phyloP scores from a whole-genome alignment of 1,284 basidiomycete species.

The Tremellales sp. region DNA sequence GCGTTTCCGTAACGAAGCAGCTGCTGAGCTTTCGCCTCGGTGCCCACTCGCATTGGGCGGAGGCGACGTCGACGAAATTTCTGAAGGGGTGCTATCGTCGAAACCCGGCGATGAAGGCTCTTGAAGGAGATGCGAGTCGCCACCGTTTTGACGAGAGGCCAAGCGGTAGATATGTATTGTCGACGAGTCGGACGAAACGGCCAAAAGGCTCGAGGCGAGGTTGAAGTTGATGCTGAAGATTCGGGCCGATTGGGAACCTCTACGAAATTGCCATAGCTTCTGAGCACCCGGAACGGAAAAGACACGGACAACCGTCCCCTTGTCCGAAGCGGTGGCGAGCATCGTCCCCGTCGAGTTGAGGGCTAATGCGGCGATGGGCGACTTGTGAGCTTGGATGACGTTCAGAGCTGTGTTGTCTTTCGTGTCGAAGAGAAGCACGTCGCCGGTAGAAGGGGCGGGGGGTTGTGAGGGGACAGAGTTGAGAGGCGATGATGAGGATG shows the following conservation, averaged over 20 bases:
- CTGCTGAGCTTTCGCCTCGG: slow-evolving; percentile 16
- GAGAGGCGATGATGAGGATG: slow-evolving; percentile 59
- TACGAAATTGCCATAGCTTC: slow-evolving; percentile 89
- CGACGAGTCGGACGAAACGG: slow-evolving; percentile 86
- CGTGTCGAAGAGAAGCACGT: slow-evolving; percentile 90
- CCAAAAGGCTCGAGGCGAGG: slow-evolving; percentile 71
- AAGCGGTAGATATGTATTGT: slow-evolving; percentile 98
- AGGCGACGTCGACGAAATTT: slow-evolving; percentile 25
- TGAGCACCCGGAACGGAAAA: slow-evolving; percentile 88
- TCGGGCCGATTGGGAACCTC: slow-evolving; percentile 78
- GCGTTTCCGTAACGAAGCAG: slow-evolving; percentile 51
- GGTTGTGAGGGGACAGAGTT: slow-evolving; percentile 50
- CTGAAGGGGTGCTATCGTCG: slow-evolving; percentile 18
- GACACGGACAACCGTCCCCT: slow-evolving; percentile 95
- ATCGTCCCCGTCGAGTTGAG: slow-evolving; percentile 85
- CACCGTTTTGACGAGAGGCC: slow-evolving; percentile 23
- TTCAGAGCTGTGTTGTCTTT: slow-evolving; percentile 85
- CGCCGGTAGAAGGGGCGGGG: slow-evolving; percentile 61
- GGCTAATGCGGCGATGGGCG: slow-evolving; percentile 81
- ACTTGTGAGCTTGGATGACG: slow-evolving; percentile 95
- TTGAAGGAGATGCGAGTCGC: neutral
- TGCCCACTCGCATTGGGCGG: slow-evolving; percentile 16
- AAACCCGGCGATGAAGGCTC: neutral
- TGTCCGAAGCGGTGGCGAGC: slow-evolving; percentile 90
- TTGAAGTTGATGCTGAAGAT: slow-evolving; percentile 96